Conservation (phyloP, 352 stramenopile species). For the Pythium periplocum region DNA sequence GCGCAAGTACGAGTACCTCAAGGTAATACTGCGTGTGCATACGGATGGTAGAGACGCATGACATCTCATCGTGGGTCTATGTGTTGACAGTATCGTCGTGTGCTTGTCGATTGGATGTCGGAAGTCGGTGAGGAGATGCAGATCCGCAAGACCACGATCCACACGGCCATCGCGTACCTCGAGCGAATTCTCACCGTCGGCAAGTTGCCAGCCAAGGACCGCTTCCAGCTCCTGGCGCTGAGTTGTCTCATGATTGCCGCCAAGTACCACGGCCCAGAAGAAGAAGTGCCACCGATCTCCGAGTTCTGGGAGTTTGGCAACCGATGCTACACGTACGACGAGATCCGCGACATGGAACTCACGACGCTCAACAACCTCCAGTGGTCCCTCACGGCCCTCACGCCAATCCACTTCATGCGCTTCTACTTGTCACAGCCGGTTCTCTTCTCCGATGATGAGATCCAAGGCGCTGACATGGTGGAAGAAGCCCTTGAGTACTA, state of each 20-base stretch:
- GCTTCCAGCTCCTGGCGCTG: slow-evolving; percentile 79
- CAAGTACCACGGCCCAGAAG: slow-evolving; percentile 77
- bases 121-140: slow-evolving; percentile 83
- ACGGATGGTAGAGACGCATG: not conserved
- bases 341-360: slow-evolving; percentile 76
- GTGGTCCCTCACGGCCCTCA: slow-evolving; percentile 66
- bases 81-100: slow-evolving; percentile 46
- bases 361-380: slow-evolving; percentile 48
- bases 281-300: slow-evolving; percentile 71
- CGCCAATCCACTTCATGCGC: slow-evolving; percentile 74
- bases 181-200: slow-evolving; percentile 59
- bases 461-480: slow-evolving; percentile 65
- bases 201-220: slow-evolving; percentile 59
- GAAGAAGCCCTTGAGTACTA: slow-evolving; percentile 78
- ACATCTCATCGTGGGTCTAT: slow-evolving; percentile 1
- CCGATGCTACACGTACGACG: slow-evolving; percentile 76
- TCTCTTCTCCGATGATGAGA: slow-evolving; percentile 72
- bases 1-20: slow-evolving; percentile 75
- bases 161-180: slow-evolving; percentile 78
- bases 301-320: slow-evolving; percentile 87
- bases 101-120: slow-evolving; percentile 83
- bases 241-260: slow-evolving; percentile 74
- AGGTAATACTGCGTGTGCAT: slow-evolving; percentile 17
- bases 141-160: slow-evolving; percentile 76
- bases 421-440: slow-evolving; percentile 77